Conservation (phyloP, 2,329 filamentous ascomycete genomes). For the Zarea fungicola region DNA sequence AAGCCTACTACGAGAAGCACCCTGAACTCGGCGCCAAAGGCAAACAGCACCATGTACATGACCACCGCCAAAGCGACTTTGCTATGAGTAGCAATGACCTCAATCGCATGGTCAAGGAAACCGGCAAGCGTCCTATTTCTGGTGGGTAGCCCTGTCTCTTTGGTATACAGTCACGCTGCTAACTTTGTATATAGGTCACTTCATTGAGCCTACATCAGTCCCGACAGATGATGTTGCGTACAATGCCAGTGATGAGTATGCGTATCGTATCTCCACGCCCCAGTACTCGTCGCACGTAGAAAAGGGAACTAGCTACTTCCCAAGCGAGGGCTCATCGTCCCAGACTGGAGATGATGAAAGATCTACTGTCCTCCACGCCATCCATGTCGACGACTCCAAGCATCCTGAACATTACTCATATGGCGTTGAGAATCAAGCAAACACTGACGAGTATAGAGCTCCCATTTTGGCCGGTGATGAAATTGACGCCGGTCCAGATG, state of each 20-base stretch:
- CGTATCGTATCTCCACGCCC: constrained; percentile 69
- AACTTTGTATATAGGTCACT: constrained; percentile 52
- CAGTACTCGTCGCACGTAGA: constrained; percentile 35
- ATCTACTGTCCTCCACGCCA: constrained; percentile 48
- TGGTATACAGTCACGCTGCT: background rate
- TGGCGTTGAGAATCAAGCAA: constrained; percentile 40
- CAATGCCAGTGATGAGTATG: constrained; percentile 78
- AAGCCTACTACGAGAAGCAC: constrained; percentile 89
- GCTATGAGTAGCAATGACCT: constrained; percentile 85
- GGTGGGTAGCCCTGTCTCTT: background rate
- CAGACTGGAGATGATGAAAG: constrained; percentile 21
- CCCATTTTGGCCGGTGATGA: constrained; percentile 90
- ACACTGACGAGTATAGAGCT: constrained; percentile 59
- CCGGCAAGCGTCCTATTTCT: constrained; percentile 37
- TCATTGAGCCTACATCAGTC: constrained; percentile 60
- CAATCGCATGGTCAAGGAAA: constrained; percentile 81
- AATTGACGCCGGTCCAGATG: constrained; percentile 65
- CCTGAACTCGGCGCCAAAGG: constrained; percentile 77
- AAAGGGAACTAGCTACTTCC: constrained; percentile 9
- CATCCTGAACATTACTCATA: constrained; percentile 34
- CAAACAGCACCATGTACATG: constrained; percentile 50
- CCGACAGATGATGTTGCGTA: constrained; percentile 90
- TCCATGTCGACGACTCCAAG: constrained; percentile 67
- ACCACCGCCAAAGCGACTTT: constrained; percentile 60
- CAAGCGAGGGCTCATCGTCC: background rate